phyloP scores from a whole-genome alignment of 1,284 basidiomycete species.

The Fomitopsis schrenkii region DNA sequence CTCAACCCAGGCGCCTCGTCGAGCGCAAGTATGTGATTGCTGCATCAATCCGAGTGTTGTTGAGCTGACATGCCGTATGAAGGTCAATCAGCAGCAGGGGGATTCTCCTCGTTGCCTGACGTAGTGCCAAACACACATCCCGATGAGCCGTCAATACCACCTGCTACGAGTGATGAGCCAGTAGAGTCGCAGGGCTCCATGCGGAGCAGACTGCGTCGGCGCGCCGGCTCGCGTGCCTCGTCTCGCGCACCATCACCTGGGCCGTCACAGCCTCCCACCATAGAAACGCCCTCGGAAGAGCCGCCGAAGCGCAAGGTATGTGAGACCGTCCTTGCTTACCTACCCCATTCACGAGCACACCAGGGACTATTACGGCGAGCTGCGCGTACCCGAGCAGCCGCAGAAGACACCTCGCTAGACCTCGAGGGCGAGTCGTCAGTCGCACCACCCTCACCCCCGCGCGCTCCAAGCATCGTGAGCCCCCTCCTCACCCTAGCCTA shows the following conservation, averaged over 20 bases:
- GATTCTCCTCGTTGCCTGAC: constrained; percentile 21
- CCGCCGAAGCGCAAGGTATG: constrained; percentile 10
- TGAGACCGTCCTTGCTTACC: too few relatives aligned
- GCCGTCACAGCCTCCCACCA: neutral
- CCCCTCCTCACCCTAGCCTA: neutral
- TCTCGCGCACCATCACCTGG: constrained; percentile 18
- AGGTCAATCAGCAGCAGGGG: neutral
- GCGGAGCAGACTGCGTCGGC: constrained; percentile 11
- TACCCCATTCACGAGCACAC: neutral
- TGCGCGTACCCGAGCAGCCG: constrained; percentile 13
- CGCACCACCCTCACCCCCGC: neutral
- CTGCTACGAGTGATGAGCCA: constrained; percentile 1
- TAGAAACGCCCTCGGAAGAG: constrained; percentile 4
- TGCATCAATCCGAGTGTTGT: neutral
- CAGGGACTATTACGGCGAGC: constrained; percentile 23
- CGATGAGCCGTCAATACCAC: constrained; percentile 27
- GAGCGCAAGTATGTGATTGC: neutral
- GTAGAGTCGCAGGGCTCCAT: neutral
- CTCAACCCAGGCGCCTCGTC: constrained; percentile 19
- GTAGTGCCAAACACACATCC: constrained; percentile 28
- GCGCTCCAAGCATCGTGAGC: constrained; percentile 8
- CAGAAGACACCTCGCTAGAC: constrained; percentile 19
- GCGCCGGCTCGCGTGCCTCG: constrained; percentile 13
- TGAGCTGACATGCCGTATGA: neutral
- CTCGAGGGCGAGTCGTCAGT: constrained; percentile 3